Conservation (phyloP, 2,329 filamentous ascomycete genomes). For the Shiraia sp. region DNA sequence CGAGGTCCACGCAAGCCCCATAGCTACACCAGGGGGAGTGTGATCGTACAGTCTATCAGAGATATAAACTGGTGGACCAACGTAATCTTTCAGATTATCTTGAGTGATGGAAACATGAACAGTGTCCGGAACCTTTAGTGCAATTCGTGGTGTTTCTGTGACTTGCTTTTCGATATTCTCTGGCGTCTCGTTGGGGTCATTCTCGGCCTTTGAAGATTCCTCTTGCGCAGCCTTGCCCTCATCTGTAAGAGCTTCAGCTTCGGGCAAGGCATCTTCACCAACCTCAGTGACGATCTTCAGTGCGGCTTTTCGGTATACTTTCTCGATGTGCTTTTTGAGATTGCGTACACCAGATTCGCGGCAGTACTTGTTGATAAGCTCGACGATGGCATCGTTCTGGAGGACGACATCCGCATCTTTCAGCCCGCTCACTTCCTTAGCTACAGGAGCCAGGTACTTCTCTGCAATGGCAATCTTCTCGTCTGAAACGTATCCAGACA, state of each 20-base stretch:
- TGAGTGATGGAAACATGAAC: slow-evolving; percentile 87
- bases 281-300: slow-evolving; percentile 96
- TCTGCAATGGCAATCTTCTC: slow-evolving; percentile 99
- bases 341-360: slow-evolving; percentile 96
- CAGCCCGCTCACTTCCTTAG: slow-evolving; percentile 90
- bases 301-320: slow-evolving; percentile 96
- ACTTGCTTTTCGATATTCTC: slow-evolving; percentile 61
- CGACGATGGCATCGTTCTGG: slow-evolving; percentile 84
- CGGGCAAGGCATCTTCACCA: slow-evolving; percentile 79
- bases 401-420: slow-evolving; percentile 90
- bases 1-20: slow-evolving; percentile 97
- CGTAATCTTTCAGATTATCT: slow-evolving; percentile 93
- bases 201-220: slow-evolving; percentile 68
- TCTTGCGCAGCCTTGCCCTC: slow-evolving; percentile 80
- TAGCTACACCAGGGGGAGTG: slow-evolving; percentile 90
- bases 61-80: slow-evolving; percentile 93
- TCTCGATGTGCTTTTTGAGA: slow-evolving; percentile 98
- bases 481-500: slow-evolving; percentile 95
- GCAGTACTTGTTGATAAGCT: slow-evolving; percentile 98
- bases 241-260: slow-evolving; percentile 79
- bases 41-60: slow-evolving; percentile 93
- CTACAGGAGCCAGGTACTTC: slow-evolving; percentile 85
- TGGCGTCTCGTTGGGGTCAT: slow-evolving; percentile 66
- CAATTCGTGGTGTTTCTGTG: slow-evolving; percentile 69
- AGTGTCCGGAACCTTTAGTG: slow-evolving; percentile 80